These are phyloP conservation scores for Canavalia ensiformis DNA, from an alignment of 306 rosid genomes.

Conservation along the genomic window DNA sequence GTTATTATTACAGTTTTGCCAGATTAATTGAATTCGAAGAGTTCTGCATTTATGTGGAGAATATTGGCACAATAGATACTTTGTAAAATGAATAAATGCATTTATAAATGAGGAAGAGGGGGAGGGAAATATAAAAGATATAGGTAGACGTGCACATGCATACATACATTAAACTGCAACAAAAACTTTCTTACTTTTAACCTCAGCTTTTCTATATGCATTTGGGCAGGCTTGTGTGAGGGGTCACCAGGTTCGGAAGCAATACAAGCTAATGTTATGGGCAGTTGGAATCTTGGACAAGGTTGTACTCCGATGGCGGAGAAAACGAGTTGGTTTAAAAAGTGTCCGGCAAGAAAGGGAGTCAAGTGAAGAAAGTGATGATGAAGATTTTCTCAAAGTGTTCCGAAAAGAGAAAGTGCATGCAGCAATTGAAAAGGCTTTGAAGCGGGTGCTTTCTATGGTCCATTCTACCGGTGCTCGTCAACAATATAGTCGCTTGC, in stretches of 20 bases:
- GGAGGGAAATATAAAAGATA: neutral
- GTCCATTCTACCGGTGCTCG: conserved; percentile 75
- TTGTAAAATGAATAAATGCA: neutral
- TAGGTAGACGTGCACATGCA: conserved; percentile 10
- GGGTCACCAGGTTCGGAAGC: conserved; percentile 87
- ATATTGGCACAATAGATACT: conserved; percentile 15
- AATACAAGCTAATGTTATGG: conserved; percentile 83
- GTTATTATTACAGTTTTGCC: conserved; percentile 24
- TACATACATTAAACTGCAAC: conserved; percentile 5
- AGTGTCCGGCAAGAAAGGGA: conserved; percentile 64
- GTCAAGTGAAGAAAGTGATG: conserved; percentile 67
- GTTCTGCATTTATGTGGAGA: conserved; percentile 9
- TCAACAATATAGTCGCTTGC: conserved; percentile 85
- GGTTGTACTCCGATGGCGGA: conserved; percentile 90
- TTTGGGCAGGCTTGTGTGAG: conserved; percentile 89
- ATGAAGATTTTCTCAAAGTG: conserved; percentile 84
- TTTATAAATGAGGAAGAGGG: neutral
- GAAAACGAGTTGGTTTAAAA: conserved; percentile 84
- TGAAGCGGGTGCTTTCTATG: conserved; percentile 84
- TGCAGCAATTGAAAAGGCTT: conserved; percentile 72
- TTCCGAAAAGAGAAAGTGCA: conserved; percentile 87
- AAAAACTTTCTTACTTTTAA: conserved; percentile 11
- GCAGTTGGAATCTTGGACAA: conserved; percentile 90
- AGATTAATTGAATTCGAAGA: conserved; percentile 4
- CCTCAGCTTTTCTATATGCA: conserved; percentile 28